A percentile compares a stretch with the other conserved stretches of the same genome.
Evolutionary conservation across 2,329 filamentous ascomycete species (phyloP).

Genomic region (Penicillium capsulatum): DNA sequence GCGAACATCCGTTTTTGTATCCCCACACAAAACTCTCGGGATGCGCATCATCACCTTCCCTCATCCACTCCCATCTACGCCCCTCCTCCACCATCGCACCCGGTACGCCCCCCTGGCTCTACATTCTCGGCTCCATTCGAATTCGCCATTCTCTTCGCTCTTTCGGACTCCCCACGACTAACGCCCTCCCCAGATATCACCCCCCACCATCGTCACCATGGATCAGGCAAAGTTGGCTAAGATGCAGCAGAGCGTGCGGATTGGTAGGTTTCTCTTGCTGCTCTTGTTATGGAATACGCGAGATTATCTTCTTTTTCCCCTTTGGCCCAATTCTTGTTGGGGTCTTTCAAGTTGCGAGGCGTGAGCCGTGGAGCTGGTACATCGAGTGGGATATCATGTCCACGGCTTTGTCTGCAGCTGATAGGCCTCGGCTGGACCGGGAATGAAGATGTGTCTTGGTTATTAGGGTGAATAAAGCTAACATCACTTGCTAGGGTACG

Average conservation of each 20-base stretch:
- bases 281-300: neutral
- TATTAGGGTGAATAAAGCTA: no score
- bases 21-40: conserved; percentile 28
- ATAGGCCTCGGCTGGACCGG: no score
- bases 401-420: no score
- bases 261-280: conserved; percentile 56
- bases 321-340: no score
- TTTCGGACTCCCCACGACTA: conserved; percentile 13
- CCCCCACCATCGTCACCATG: conserved; percentile 48
- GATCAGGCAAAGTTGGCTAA: conserved; percentile 63
- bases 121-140: no score
- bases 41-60: conserved; percentile 17
- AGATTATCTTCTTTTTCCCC: no score
- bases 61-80: conserved; percentile 7
- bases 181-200: conserved; percentile 16
- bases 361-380: no score
- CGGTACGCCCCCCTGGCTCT: conserved; percentile 9
- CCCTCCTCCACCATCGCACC: conserved; percentile 7
- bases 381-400: no score
- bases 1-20: conserved; percentile 22
- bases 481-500: conserved; percentile 26
- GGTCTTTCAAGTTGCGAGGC: neutral
- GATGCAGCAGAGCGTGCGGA: conserved; percentile 64
- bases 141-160: no score
- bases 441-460: no score